Percentiles rank a stretch among this genome's conserved stretches.
phyloP scores from a whole-genome alignment of 1,139 yeast species.

The Candida frijolesensis region DNA sequence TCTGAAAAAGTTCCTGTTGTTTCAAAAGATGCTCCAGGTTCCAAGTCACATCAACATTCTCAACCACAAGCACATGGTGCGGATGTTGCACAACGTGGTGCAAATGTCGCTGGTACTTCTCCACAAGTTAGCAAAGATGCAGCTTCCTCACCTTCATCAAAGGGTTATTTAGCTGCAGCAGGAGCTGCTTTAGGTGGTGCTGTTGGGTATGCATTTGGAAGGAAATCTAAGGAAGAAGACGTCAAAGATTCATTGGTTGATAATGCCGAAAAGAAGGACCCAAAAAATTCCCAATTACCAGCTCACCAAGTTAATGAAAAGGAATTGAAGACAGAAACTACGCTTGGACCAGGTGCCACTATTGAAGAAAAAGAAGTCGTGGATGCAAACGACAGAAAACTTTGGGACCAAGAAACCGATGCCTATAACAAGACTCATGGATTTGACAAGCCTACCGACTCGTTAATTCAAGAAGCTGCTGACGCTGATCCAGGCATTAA shows the following conservation, averaged over 20 bases:
- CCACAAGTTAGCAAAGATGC: neutral
- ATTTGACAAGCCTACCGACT: slow-evolving; percentile 23
- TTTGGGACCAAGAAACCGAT: slow-evolving; percentile 25
- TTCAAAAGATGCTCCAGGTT: neutral
- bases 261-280: slow-evolving; percentile 28
- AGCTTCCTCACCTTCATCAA: neutral
- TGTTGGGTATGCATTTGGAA: slow-evolving; percentile 15
- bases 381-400: slow-evolving; percentile 2
- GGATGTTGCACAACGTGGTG: neutral
- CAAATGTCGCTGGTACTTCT: neutral
- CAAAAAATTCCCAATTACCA: slow-evolving; percentile 21
- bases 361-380: slow-evolving; percentile 8
- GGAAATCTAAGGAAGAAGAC: slow-evolving; percentile 7
- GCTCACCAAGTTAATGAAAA: slow-evolving; percentile 17
- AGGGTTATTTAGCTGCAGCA: slow-evolving; percentile 9
- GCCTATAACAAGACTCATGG: slow-evolving; percentile 34
- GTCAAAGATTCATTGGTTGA: slow-evolving; percentile 28
- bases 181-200: slow-evolving; percentile 16
- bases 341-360: slow-evolving; percentile 2
- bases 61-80: neutral
- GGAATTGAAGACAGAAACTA: slow-evolving; percentile 6
- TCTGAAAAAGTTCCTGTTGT: neutral
- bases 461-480: slow-evolving; percentile 33
- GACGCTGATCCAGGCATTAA: slow-evolving; percentile 24
- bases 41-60: neutral